phyloP scores from a whole-genome alignment of 192 early-diverging fungal genomes.

The Nowakowskiella sp. region DNA sequence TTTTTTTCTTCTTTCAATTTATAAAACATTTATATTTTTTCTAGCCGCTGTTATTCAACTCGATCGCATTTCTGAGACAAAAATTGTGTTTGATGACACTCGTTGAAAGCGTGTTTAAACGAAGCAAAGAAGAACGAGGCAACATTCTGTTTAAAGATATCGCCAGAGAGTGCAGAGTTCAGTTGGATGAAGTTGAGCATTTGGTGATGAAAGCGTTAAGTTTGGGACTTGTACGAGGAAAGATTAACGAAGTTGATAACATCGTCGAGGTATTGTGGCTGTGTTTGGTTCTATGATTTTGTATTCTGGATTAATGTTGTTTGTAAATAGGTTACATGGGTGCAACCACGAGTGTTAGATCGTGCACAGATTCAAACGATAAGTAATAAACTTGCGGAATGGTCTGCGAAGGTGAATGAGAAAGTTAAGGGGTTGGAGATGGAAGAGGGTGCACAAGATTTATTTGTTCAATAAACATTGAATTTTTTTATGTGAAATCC shows the following conservation, averaged over 20 bases:
- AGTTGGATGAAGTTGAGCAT: constrained; percentile 85
- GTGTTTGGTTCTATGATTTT: neutral
- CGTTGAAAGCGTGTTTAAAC: constrained; percentile 88
- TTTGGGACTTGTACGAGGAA: constrained; percentile 83
- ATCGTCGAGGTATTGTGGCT: constrained; percentile 55
- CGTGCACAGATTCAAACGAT: constrained; percentile 80
- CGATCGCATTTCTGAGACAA: constrained; percentile 71
- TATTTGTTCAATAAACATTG: too few species aligned
- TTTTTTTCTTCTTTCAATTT: constrained; percentile 4
- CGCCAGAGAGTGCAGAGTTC: constrained; percentile 71
- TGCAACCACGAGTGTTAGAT: constrained; percentile 94
- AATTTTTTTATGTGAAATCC: too few species aligned
- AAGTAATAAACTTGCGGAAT: constrained; percentile 71
- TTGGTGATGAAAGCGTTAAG: constrained; percentile 96
- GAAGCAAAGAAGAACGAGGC: constrained; percentile 62
- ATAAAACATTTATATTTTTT: constrained; percentile 12
- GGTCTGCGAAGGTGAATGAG: constrained; percentile 76
- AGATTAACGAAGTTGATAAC: constrained; percentile 91
- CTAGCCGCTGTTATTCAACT: constrained; percentile 72
- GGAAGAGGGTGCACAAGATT: constrained; percentile 52
- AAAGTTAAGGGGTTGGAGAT: constrained; percentile 61
- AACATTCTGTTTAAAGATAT: constrained; percentile 72
- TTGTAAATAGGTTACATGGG: constrained; percentile 70
- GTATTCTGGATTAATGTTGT: neutral
- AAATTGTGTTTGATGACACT: constrained; percentile 97